These are phyloP conservation scores for Penicillium sp. DNA, from an alignment of 2,329 filamentous ascomycete genomes.

Conservation along the genomic window DNA sequence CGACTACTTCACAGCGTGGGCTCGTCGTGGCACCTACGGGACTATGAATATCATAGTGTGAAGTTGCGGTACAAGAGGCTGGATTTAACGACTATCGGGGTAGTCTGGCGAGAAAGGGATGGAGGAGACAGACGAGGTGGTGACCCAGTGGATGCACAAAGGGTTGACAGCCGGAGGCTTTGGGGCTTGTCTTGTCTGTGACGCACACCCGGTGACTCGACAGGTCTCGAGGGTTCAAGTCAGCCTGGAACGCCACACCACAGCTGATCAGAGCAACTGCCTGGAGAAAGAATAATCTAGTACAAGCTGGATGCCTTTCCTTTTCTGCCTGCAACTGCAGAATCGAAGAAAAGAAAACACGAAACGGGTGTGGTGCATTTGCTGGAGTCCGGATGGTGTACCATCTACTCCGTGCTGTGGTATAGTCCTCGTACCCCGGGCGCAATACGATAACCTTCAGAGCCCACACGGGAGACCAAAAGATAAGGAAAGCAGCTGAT, in stretches of 20 bases:
- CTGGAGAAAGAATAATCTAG: background rate
- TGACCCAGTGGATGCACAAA: slow-evolving; percentile 15
- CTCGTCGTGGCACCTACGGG: slow-evolving; percentile 29
- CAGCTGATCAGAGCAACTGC: slow-evolving; percentile 9
- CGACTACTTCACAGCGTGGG: slow-evolving; percentile 29
- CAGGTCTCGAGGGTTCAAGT: slow-evolving; percentile 25
- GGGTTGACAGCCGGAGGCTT: background rate
- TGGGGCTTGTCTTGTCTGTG: slow-evolving; percentile 30
- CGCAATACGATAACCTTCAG: background rate
- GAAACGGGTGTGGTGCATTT: background rate
- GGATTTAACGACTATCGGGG: background rate
- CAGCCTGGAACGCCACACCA: slow-evolving; percentile 27
- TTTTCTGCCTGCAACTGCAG: background rate
- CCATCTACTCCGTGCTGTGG: background rate
- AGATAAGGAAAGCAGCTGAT: slow-evolving; percentile 15
- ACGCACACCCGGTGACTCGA: slow-evolving; percentile 49
- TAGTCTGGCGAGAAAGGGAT: slow-evolving; percentile 1
- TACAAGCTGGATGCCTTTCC: background rate
- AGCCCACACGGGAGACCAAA: background rate
- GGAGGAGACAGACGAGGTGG: slow-evolving; percentile 13
- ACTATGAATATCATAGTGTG: slow-evolving; percentile 23
- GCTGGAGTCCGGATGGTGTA: background rate
- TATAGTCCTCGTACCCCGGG: background rate
- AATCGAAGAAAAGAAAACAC: background rate
- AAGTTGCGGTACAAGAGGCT: background rate